Evolutionary conservation across 352 stramenopile genomes (phyloP), one percentile per base, ranked within the genome.

Genomic region (Globisporangium splendens): DNA sequence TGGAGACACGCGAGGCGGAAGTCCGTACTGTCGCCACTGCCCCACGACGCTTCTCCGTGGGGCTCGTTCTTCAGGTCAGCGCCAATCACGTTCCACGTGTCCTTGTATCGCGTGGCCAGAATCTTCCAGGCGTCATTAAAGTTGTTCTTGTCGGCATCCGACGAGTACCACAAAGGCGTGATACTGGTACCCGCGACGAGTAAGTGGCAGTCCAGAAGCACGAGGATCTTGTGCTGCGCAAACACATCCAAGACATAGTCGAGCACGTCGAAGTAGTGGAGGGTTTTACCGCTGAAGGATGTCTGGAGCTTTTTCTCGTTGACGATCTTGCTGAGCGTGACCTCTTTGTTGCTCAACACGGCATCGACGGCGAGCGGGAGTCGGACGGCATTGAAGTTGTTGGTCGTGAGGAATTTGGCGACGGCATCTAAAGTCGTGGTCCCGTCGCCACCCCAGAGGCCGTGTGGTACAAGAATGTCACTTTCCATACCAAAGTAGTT

Each of bases 401-500:
- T 71, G 2, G 56, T 33, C 10, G 54, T 53, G 39, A 88, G 54
- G 14, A 85, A 42, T 21, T 65, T 56, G 8, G 68, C 69, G 20
- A 88, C 54, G 5, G 62, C 49, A 2, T 65, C 64, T 12, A 88
- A 35, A 7, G 75, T 80, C 21, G 75, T 87, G 13, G 77, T 85
- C 22, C 69, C 55, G 3, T 48, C 44, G n/a, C 77, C 77, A 12
- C 77, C 75, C 77, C 78, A 88, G 18, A 88, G 66, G n/a, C 78
- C 78, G 42, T 88, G 78, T 0, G 74, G 74, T 18, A 79, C 73
- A 41, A 74, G 62, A 58, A 86, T 86, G 49, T 83, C 69, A 11
- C 55, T 80, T 56, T 88, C 78, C 72, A 88, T 75, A 13, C 78
- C 78, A 56, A 88, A 88, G 57, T 68, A 86, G 50, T 66, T 88